phyloP scores from a whole-genome alignment of 768 basidiomycete species.

The Suillus brevipes region DNA sequence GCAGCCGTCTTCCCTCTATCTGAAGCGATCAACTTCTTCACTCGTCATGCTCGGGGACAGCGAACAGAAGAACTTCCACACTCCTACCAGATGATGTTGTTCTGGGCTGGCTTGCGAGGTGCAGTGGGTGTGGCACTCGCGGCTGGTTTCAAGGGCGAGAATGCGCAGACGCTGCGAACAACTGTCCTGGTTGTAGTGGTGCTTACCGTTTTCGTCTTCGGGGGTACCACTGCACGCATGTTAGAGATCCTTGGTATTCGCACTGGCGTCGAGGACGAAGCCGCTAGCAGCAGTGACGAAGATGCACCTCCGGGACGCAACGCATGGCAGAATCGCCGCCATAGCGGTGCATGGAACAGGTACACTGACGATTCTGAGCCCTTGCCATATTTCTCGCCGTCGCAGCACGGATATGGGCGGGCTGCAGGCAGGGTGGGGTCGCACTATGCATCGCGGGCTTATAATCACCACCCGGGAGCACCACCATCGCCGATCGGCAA shows the following conservation, averaged over 20 bases:
- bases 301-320: constrained; percentile 37
- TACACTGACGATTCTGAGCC: constrained; percentile 43
- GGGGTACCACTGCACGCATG: constrained; percentile 97
- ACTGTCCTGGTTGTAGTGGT: constrained; percentile 97
- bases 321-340: constrained; percentile 35
- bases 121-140: constrained; percentile 98
- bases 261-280: constrained; percentile 94
- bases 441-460: constrained; percentile 55
- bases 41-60: constrained; percentile 79
- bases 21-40: constrained; percentile 92
- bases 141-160: constrained; percentile 91
- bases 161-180: constrained; percentile 86
- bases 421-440: constrained; percentile 50
- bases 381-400: constrained; percentile 34
- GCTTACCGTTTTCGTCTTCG: constrained; percentile 90
- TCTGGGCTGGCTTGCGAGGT: constrained; percentile 96
- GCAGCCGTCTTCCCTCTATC: constrained; percentile 95
- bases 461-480: constrained; percentile 60
- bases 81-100: constrained; percentile 99
- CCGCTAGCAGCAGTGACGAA: constrained; percentile 50
- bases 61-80: constrained; percentile 91
- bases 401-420: constrained; percentile 28
- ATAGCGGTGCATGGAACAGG: constrained; percentile 42
- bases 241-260: constrained; percentile 94
- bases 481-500: constrained; percentile 21